Evolutionary conservation across 306 rosid genomes (phyloP).

Genomic region (Glycine latifolia): DNA sequence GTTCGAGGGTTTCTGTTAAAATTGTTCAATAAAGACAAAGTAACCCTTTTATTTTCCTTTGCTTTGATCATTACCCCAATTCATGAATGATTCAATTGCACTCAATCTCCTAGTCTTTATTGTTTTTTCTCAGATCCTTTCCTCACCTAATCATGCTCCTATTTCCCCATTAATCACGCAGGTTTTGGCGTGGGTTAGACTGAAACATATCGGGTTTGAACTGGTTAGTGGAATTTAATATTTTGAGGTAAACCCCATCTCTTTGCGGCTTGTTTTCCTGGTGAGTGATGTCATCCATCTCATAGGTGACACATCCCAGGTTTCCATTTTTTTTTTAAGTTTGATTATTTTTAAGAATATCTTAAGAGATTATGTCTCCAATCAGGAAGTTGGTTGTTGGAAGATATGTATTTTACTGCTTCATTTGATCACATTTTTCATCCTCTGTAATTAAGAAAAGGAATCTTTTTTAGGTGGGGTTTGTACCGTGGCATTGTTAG

Average conservation of each 20-base stretch:
- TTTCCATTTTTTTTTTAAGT: constrained; percentile 23
- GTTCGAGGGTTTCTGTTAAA: not conserved
- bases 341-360: constrained; percentile 28
- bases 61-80: constrained; percentile 32
- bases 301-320: constrained; percentile 26
- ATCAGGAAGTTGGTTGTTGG: constrained; percentile 48
- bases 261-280: constrained; percentile 32
- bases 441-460: constrained; percentile 32
- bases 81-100: constrained; percentile 43
- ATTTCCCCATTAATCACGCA: constrained; percentile 12
- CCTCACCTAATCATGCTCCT: constrained; percentile 54
- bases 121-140: constrained; percentile 38
- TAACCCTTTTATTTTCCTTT: constrained; percentile 34
- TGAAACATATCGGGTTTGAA: constrained; percentile 39
- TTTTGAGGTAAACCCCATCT: constrained; percentile 38
- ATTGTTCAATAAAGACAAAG: constrained; percentile 37
- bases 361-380: not conserved
- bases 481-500: constrained; percentile 31
- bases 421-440: constrained; percentile 50
- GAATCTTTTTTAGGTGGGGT: constrained; percentile 29
- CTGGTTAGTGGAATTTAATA: constrained; percentile 34
- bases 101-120: constrained; percentile 36
- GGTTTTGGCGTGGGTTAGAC: constrained; percentile 44
- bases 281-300: constrained; percentile 40
- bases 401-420: constrained; percentile 35